Evolutionary conservation across 2,329 filamentous ascomycete species (phyloP).

Genomic region (Alternaria brassicae): DNA sequence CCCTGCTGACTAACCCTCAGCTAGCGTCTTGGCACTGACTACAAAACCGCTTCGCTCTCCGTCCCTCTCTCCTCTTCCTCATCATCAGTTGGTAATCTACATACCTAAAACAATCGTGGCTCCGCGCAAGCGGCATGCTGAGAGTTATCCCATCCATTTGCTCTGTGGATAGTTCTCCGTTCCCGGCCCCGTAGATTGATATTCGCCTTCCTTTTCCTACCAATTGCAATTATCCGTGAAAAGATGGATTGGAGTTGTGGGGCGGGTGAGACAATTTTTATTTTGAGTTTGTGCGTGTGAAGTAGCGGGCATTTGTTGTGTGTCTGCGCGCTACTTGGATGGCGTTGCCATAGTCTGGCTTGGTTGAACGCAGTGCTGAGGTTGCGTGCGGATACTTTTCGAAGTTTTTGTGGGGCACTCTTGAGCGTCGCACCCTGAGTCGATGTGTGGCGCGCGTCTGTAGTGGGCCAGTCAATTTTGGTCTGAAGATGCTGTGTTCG

Average conservation of each 20-base stretch:
- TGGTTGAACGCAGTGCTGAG: background rate
- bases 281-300: slow-evolving; percentile 10
- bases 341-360: background rate
- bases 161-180: slow-evolving; percentile 52
- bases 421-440: background rate
- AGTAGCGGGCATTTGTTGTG: background rate
- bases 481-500: background rate
- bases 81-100: slow-evolving; percentile 50
- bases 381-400: background rate
- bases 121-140: slow-evolving; percentile 53
- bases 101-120: slow-evolving; percentile 49
- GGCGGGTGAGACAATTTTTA: slow-evolving; percentile 52
- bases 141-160: slow-evolving; percentile 49
- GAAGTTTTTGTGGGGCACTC: background rate
- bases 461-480: background rate
- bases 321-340: background rate
- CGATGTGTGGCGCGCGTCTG: no score
- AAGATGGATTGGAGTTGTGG: slow-evolving; percentile 54
- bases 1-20: slow-evolving; percentile 8
- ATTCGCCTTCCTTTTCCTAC: slow-evolving; percentile 50
- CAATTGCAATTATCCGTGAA: slow-evolving; percentile 51
- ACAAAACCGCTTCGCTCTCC: slow-evolving; percentile 35
- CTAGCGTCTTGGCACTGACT: background rate
- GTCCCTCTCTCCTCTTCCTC: slow-evolving; percentile 31
- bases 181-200: slow-evolving; percentile 53